Conservation (phyloP, 2,329 filamentous ascomycete genomes). For the Aspergillus fumigatiaffinis region DNA sequence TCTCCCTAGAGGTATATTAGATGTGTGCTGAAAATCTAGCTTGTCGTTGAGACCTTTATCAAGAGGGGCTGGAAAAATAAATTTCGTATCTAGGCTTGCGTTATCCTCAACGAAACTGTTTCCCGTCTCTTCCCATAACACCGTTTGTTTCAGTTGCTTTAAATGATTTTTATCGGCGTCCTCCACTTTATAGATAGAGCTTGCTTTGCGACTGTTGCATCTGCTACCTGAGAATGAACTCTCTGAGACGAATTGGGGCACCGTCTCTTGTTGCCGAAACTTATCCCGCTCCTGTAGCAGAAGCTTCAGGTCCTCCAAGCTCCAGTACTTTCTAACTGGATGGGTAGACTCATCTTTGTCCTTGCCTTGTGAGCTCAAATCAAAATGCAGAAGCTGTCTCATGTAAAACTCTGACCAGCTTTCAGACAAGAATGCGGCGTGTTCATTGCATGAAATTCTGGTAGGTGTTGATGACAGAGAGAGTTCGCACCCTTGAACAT, state of each 20-base stretch:
- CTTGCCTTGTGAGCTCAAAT: slow-evolving; percentile 5
- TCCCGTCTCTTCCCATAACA: background rate
- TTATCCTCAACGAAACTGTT: background rate
- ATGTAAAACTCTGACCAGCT: background rate
- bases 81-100: background rate
- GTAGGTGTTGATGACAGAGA: background rate
- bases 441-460: slow-evolving; percentile 8
- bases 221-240: background rate
- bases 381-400: slow-evolving; percentile 10
- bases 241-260: background rate
- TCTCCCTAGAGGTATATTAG: background rate
- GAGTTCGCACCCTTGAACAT: background rate
- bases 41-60: background rate
- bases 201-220: slow-evolving; percentile 4
- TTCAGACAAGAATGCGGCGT: background rate
- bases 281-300: slow-evolving; percentile 16
- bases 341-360: background rate
- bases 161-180: background rate
- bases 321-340: slow-evolving; percentile 14
- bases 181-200: background rate
- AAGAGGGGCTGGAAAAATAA: background rate
- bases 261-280: slow-evolving; percentile 6
- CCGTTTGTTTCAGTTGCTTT: background rate
- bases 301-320: slow-evolving; percentile 20
- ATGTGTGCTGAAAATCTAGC: background rate